These are phyloP conservation scores for Fraxinus sp. DNA, from an alignment of 305 asterid genomes.

Conservation along the genomic window DNA sequence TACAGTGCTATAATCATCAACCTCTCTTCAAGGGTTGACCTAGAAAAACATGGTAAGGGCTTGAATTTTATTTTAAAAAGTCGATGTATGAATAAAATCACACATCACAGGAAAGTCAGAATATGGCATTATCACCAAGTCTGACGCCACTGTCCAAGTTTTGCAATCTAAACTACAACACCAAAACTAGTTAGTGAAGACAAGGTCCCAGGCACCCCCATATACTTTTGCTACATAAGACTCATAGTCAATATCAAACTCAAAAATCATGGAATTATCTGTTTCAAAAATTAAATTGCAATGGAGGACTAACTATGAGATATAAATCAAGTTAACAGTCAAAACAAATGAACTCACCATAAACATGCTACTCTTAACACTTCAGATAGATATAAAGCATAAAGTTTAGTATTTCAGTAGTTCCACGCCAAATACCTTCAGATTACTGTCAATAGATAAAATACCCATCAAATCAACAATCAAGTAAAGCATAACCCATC, in stretches of 20 bases:
- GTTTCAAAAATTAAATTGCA: background rate
- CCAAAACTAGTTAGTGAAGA: background rate
- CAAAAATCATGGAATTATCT: background rate
- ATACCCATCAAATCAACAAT: background rate
- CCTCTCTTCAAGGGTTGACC: background rate
- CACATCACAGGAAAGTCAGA: too few species aligned
- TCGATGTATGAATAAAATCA: too few species aligned
- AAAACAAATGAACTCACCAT: background rate
- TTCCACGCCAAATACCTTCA: background rate
- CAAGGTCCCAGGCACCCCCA: background rate
- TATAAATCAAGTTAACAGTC: background rate
- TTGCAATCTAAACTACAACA: background rate
- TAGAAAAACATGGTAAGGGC: background rate
- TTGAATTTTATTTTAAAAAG: too few species aligned
- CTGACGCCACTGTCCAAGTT: background rate
- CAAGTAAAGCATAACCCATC: background rate
- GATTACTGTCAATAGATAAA: background rate
- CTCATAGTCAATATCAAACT: background rate
- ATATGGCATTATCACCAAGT: too few species aligned
- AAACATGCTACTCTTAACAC: background rate
- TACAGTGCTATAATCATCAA: background rate
- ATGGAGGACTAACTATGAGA: background rate
- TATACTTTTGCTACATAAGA: background rate
- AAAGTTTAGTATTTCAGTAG: background rate
- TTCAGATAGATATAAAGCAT: background rate